A percentile compares a stretch with the other conserved stretches of the same genome.
These are phyloP conservation scores for Strombidium stylifer DNA, from an alignment of 73 alveolate species.

Conservation along the genomic window DNA sequence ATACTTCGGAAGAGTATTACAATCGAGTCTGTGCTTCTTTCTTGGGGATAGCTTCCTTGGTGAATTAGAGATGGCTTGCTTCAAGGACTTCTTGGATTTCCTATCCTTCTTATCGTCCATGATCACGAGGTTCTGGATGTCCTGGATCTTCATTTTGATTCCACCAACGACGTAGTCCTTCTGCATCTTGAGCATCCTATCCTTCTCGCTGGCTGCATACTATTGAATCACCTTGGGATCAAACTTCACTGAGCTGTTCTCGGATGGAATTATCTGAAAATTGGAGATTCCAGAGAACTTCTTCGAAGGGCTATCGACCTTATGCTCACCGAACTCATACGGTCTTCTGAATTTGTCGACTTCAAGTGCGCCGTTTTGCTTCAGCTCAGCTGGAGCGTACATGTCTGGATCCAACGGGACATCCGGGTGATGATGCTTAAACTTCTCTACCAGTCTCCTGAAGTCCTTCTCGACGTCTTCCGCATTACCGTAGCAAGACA, in stretches of 20 bases:
- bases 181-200: background rate
- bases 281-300: slow-evolving; percentile 33
- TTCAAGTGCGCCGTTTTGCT: background rate
- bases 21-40: background rate
- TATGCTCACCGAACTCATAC: background rate
- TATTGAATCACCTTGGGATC: background rate
- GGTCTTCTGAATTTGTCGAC: background rate
- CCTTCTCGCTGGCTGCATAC: background rate
- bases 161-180: background rate
- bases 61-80: background rate
- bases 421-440: background rate
- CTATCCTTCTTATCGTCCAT: background rate
- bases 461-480: slow-evolving; percentile 36
- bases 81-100: no score
- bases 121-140: background rate
- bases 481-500: slow-evolving; percentile 50
- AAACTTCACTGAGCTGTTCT: background rate
- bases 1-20: background rate
- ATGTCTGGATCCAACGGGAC: background rate
- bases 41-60: background rate
- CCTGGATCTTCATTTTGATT: background rate
- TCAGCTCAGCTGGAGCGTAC: background rate
- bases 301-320: background rate
- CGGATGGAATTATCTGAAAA: background rate
- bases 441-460: slow-evolving; percentile 4